phyloP scores from a whole-genome alignment of 495 filamentous ascomycete genomes.

The Glarea lozoyensis region DNA sequence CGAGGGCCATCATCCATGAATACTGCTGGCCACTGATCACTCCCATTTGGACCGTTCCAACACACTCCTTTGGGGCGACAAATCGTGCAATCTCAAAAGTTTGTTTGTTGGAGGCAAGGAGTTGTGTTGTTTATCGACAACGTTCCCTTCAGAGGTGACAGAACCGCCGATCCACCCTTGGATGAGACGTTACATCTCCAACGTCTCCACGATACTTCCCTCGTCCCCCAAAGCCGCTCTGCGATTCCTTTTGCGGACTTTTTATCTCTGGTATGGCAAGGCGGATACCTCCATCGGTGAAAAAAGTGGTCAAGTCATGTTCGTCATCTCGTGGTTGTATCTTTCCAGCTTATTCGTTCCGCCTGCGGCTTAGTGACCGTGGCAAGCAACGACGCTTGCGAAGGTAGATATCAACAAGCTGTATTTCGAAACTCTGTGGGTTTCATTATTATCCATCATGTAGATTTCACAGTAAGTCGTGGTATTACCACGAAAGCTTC shows the following conservation, averaged over 20 bases:
- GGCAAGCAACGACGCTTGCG: neutral
- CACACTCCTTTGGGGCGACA: too few species aligned
- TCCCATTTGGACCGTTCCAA: too few species aligned
- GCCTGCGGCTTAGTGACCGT: neutral
- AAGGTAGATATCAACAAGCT: constrained; percentile 3
- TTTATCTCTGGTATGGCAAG: neutral
- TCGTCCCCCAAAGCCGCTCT: neutral
- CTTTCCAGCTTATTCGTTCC: constrained; percentile 1
- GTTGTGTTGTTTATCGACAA: neutral
- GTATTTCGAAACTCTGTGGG: neutral
- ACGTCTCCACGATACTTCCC: neutral
- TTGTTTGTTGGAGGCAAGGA: too few species aligned
- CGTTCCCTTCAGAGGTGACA: constrained; percentile 1
- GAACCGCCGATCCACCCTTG: constrained; percentile 3
- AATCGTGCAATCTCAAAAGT: too few species aligned
- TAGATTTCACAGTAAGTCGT: constrained; percentile 5
- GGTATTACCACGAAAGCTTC: neutral
- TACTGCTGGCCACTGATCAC: too few species aligned
- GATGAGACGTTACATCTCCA: constrained; percentile 16
- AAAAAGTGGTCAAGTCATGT: neutral
- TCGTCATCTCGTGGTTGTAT: neutral
- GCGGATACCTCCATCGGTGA: constrained; percentile 2
- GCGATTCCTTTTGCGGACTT: neutral
- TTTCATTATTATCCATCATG: constrained; percentile 9
- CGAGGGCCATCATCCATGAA: too few species aligned